Evolutionary conservation across 805 yeast species (phyloP).

Genomic region (Saturnispora dispora): DNA sequence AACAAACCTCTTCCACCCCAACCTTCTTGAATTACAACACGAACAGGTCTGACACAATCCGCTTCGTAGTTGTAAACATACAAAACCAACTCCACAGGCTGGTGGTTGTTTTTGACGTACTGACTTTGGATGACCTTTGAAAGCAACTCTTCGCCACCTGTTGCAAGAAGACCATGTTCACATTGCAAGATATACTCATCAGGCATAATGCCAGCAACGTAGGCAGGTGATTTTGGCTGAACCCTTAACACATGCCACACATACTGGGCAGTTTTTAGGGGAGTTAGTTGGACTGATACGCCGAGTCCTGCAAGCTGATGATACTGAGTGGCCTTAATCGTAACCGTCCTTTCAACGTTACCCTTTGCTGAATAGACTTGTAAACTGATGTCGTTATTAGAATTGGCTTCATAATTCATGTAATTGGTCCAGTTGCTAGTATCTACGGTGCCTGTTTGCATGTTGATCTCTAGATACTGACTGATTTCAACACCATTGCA

Average conservation of each 20-base stretch:
- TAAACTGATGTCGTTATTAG: constrained; percentile 33
- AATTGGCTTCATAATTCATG: constrained; percentile 22
- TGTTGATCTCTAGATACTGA: constrained; percentile 20
- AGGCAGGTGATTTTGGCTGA: constrained; percentile 72
- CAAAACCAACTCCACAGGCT: constrained; percentile 30
- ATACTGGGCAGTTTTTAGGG: constrained; percentile 63
- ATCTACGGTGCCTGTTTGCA: constrained; percentile 14
- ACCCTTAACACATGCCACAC: constrained; percentile 82
- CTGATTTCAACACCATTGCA: constrained; percentile 48
- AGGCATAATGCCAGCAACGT: constrained; percentile 70
- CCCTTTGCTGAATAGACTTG: constrained; percentile 88
- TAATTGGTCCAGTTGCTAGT: constrained; percentile 19
- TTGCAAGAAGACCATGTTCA: constrained; percentile 54
- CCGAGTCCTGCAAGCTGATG: constrained; percentile 37
- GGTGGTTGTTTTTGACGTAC: constrained; percentile 24
- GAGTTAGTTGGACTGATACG: constrained; percentile 65
- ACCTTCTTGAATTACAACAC: constrained; percentile 60
- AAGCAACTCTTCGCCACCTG: constrained; percentile 79
- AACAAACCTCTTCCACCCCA: constrained; percentile 83
- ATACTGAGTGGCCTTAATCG: constrained; percentile 2
- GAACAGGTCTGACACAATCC: constrained; percentile 66
- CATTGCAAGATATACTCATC: constrained; percentile 87
- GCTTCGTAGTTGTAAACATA: constrained; percentile 85
- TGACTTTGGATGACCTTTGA: constrained; percentile 56
- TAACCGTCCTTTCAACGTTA: constrained; percentile 42